Evolutionary conservation across 768 basidiomycete species (phyloP).

Genomic region (Tephrocybe sp.): DNA sequence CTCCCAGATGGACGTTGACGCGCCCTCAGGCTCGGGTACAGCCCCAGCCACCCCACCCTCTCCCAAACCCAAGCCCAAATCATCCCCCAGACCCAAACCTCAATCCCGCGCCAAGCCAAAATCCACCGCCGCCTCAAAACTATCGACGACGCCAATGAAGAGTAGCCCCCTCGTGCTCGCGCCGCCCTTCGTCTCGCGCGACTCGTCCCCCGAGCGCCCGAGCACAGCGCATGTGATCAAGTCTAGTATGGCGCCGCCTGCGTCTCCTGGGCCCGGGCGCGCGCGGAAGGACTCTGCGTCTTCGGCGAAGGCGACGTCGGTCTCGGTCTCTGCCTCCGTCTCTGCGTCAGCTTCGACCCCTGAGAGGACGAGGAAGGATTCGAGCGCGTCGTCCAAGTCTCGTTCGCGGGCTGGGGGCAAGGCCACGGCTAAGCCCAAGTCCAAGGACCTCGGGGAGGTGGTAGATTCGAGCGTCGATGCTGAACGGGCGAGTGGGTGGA

Average conservation of each 20-base stretch:
- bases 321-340: background rate
- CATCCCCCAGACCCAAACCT: constrained; percentile 18
- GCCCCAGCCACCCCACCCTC: constrained; percentile 10
- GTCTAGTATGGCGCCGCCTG: background rate
- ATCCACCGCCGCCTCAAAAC: background rate
- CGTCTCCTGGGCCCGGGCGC: constrained; percentile 4
- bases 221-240: constrained; percentile 6
- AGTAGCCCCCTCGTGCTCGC: constrained; percentile 23
- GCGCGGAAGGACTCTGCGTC: constrained; percentile 3
- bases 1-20: constrained; percentile 19
- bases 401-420: constrained; percentile 2
- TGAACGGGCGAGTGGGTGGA: constrained; percentile 17
- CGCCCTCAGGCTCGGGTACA: no score
- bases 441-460: constrained; percentile 25
- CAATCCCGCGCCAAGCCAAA: constrained; percentile 19
- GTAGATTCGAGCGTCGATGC: constrained; percentile 34
- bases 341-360: background rate
- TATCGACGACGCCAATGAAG: constrained; percentile 11
- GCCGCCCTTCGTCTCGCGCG: constrained; percentile 9
- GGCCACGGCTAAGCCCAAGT: constrained; percentile 11
- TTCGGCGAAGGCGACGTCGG: constrained; percentile 4
- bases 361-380: constrained; percentile 2
- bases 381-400: constrained; percentile 9
- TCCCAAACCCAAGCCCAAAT: constrained; percentile 16
- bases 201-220: constrained; percentile 8